These are phyloP conservation scores for Chalaropsis thielavioides DNA, from an alignment of 2,329 filamentous ascomycete genomes.

Conservation along the genomic window DNA sequence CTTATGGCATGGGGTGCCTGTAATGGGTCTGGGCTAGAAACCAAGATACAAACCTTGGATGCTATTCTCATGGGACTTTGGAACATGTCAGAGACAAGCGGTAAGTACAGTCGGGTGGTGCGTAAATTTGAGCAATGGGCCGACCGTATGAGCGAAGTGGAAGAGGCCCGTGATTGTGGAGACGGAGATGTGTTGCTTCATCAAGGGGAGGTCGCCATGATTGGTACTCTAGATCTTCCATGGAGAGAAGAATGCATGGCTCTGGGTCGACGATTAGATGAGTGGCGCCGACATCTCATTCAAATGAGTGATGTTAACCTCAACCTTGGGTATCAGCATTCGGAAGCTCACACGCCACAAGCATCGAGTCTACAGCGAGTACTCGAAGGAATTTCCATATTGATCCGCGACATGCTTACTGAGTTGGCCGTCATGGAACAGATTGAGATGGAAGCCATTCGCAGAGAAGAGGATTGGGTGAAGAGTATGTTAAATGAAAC, in stretches of 20 bases:
- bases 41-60: slow-evolving; percentile 44
- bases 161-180: slow-evolving; percentile 29
- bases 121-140: slow-evolving; percentile 47
- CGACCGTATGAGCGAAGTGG: slow-evolving; percentile 32
- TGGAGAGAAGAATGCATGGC: slow-evolving; percentile 46
- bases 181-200: slow-evolving; percentile 26
- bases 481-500: slow-evolving; percentile 35
- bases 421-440: slow-evolving; percentile 48
- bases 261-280: slow-evolving; percentile 40
- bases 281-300: slow-evolving; percentile 35
- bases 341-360: slow-evolving; percentile 6
- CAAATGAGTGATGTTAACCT: slow-evolving; percentile 28
- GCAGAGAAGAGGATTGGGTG: slow-evolving; percentile 45
- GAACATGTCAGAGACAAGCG: slow-evolving; percentile 40
- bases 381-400: slow-evolving; percentile 31
- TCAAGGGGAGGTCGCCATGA: slow-evolving; percentile 32
- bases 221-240: slow-evolving; percentile 38
- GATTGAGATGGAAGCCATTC: slow-evolving; percentile 43
- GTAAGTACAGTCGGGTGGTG: slow-evolving; percentile 41
- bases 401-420: slow-evolving; percentile 46
- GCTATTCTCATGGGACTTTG: slow-evolving; percentile 43
- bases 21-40: slow-evolving; percentile 31
- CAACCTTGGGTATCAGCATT: slow-evolving; percentile 16
- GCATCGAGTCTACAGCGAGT: slow-evolving; percentile 33
- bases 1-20: slow-evolving; percentile 36